Percentiles rank a stretch among this genome's conserved stretches.
Conservation (phyloP, 768 basidiomycete species). For the Auricularia sp. region DNA sequence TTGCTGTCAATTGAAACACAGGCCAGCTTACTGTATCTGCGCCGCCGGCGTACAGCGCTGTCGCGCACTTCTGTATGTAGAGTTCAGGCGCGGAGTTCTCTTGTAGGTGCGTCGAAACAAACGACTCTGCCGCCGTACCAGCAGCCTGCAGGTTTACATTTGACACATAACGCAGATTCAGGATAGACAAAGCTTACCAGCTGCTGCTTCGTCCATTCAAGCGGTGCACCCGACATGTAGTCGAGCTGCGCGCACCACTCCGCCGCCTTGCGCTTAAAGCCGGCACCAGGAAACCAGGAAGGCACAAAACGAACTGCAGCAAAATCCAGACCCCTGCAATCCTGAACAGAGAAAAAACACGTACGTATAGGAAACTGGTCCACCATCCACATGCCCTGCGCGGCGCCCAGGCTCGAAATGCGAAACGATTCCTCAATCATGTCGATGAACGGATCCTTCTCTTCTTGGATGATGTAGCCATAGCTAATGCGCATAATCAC, state of each 20-base stretch:
- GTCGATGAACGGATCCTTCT: constrained; percentile 6
- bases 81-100: background rate
- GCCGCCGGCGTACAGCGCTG: background rate
- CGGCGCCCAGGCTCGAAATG: background rate
- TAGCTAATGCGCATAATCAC: constrained; percentile 10
- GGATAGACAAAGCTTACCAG: constrained; percentile 1
- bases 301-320: constrained; percentile 9
- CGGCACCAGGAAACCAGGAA: constrained; percentile 11
- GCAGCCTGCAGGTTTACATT: background rate
- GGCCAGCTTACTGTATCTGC: background rate
- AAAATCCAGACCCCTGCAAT: background rate
- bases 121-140: background rate
- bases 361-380: constrained; percentile 5
- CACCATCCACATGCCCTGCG: constrained; percentile 7
- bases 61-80: background rate
- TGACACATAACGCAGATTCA: background rate
- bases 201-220: constrained; percentile 5
- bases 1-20: background rate
- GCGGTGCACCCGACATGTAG: background rate
- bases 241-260: constrained; percentile 2
- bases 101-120: background rate
- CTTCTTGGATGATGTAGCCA: constrained; percentile 5
- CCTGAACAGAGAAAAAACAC: background rate
- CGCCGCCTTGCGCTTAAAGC: constrained; percentile 7
- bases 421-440: constrained; percentile 4